Base-by-base conservation (phyloP, 306 rosid genomes). In the Herpetospermum pedunculosum region DNA sequence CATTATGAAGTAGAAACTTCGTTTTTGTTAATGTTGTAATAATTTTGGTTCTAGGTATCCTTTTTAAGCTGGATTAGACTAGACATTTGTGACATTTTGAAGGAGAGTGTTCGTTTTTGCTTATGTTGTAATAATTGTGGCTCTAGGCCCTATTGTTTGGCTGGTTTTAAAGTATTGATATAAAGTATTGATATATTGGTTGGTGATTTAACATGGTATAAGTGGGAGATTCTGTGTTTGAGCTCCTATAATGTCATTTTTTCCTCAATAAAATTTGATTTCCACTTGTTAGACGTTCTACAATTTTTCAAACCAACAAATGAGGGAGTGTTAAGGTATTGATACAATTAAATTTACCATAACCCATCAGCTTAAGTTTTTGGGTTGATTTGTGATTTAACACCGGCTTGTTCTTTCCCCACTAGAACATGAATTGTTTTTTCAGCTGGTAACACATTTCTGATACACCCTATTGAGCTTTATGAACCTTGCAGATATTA, bases 141-240 rank as follows among this genome's bases (percentile, higher is more conserved):
- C n/a, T 75, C 72, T 81, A 92, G 97, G 92, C 98, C 23, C 82
- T 92, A 44, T 69, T 78, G 28, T 72, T 60, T 19, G 89, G 82
- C 70, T 92, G 98, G 98, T n/a, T n/a, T n/a, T n/a, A n/a, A n/a
- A n/a, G n/a, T n/a, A n/a, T n/a, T n/a, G n/a, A n/a, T n/a, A n/a
- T n/a, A n/a, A n/a, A n/a, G n/a, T n/a, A n/a, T n/a, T n/a, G n/a
- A n/a, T n/a, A n/a, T n/a, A n/a, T n/a, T n/a, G n/a, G n/a, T n/a
- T n/a, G n/a, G n/a, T n/a, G n/a, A n/a, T n/a, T n/a, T n/a, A n/a
- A n/a, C n/a, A n/a, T n/a, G n/a, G n/a, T n/a, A n/a, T n/a, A n/a
- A n/a, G n/a, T n/a, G n/a, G n/a, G n/a, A n/a, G n/a, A n/a, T n/a
- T n/a, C n/a, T n/a, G n/a, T n/a, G n/a, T n/a, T n/a, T n/a, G n/a